These are phyloP conservation scores for Talaromyces nanjingensis DNA, from an alignment of 495 filamentous ascomycete genomes.

Conservation along the genomic window DNA sequence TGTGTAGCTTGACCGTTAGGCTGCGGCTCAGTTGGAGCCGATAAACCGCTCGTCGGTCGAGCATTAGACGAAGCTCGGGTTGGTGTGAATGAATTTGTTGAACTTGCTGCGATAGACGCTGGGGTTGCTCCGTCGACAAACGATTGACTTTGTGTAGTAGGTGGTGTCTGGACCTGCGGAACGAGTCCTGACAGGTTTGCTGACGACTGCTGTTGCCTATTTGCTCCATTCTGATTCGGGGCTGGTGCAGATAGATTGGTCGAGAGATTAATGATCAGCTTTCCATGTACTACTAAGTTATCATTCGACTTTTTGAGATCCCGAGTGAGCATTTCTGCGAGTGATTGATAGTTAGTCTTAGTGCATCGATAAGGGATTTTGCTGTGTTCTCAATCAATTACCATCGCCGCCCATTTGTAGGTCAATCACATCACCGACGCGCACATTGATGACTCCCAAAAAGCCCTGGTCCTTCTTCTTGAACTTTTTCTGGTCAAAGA, in stretches of 20 bases:
- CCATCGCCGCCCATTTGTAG: constrained; percentile 84
- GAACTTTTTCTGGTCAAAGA: constrained; percentile 99
- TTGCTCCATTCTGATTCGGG: constrained; percentile 31
- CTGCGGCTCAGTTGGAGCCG: constrained; percentile 26
- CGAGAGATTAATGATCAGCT: constrained; percentile 91
- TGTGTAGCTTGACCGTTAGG: constrained; percentile 26
- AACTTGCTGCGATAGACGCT: constrained; percentile 17
- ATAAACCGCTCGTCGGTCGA: constrained; percentile 20
- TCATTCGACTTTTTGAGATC: constrained; percentile 98
- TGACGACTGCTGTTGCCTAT: constrained; percentile 30
- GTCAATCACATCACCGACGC: constrained; percentile 88
- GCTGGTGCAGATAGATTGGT: constrained; percentile 68
- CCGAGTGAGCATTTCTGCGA: constrained; percentile 87
- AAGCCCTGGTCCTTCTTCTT: constrained; percentile 99
- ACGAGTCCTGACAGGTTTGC: constrained; percentile 36
- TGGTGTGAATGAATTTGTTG: constrained; percentile 29
- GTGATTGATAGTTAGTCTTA: neutral
- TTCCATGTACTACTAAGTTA: constrained; percentile 95
- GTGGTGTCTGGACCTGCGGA: constrained; percentile 26
- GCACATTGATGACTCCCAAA: constrained; percentile 93
- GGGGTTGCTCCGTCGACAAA: constrained; percentile 21
- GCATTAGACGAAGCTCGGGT: constrained; percentile 34
- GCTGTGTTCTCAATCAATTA: constrained; percentile 28
- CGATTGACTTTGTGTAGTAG: constrained; percentile 26
- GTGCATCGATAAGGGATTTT: constrained; percentile 3